Percentiles rank a stretch among this genome's conserved stretches.
Conservation (phyloP, 768 basidiomycete genomes). For the Phylloporus sp. region DNA sequence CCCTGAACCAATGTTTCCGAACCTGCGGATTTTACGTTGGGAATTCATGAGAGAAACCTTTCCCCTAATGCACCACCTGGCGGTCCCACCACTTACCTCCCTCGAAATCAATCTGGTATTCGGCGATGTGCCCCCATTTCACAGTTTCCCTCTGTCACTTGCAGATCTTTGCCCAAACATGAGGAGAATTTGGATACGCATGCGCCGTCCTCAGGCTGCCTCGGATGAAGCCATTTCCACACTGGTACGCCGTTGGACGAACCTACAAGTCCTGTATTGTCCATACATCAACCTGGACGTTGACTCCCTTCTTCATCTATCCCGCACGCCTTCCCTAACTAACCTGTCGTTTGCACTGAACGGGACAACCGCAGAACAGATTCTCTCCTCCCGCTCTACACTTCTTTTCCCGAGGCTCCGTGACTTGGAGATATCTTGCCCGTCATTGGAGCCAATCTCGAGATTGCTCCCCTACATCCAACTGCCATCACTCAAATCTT, state of each 20-base stretch:
- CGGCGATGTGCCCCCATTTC: constrained; percentile 16
- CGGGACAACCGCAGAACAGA: not conserved
- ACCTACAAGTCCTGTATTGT: constrained; percentile 13
- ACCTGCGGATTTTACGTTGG: constrained; percentile 20
- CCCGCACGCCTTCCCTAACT: constrained; percentile 10
- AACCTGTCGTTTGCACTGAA: constrained; percentile 10
- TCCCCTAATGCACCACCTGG: constrained; percentile 13
- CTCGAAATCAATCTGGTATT: constrained; percentile 20
- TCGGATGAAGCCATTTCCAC: constrained; percentile 11
- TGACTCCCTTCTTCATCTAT: constrained; percentile 14
- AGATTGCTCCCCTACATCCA: not conserved
- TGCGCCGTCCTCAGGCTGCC: constrained; percentile 13
- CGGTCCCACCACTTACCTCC: constrained; percentile 13
- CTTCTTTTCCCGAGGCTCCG: constrained; percentile 9
- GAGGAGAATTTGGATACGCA: constrained; percentile 6
- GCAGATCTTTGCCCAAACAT: constrained; percentile 16
- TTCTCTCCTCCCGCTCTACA: not conserved
- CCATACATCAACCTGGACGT: constrained; percentile 10
- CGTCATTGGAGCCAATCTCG: constrained; percentile 1
- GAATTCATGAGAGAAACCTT: constrained; percentile 17
- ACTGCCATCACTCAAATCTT: constrained; percentile 5
- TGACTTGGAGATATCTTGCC: constrained; percentile 11
- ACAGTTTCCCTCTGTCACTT: constrained; percentile 16
- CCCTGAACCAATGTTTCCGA: constrained; percentile 15
- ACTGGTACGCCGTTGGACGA: constrained; percentile 15